Conservation (phyloP, 2,329 filamentous ascomycete species). For the Sclerotinia minor region DNA sequence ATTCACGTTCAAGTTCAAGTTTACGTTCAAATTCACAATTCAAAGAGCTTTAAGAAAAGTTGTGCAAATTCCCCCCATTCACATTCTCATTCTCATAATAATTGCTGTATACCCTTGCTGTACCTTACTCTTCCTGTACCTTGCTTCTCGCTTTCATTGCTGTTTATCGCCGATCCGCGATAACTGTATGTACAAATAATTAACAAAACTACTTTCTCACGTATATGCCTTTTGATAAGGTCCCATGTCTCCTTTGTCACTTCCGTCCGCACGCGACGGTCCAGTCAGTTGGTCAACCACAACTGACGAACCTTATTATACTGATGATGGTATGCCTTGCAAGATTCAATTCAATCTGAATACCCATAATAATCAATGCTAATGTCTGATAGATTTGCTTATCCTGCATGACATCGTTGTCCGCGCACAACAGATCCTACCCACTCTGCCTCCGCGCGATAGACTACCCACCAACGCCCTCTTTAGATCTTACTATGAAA, state of each 20-base stretch:
- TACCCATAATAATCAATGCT: slow-evolving; percentile 21
- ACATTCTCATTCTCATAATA: slow-evolving; percentile 3
- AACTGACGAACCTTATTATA: slow-evolving; percentile 51
- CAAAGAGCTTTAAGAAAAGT: slow-evolving; percentile 14
- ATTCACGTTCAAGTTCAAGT: too few species aligned
- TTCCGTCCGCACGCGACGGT: slow-evolving; percentile 28
- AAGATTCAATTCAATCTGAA: neutral
- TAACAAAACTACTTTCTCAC: slow-evolving; percentile 22
- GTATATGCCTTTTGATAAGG: slow-evolving; percentile 27
- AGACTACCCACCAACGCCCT: slow-evolving; percentile 73
- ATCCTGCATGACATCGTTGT: slow-evolving; percentile 75
- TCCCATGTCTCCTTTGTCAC: slow-evolving; percentile 49
- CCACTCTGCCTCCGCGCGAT: slow-evolving; percentile 58
- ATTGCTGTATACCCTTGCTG: slow-evolving; percentile 14
- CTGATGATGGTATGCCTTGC: slow-evolving; percentile 56
- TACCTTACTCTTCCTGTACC: slow-evolving; percentile 16
- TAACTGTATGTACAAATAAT: slow-evolving; percentile 37
- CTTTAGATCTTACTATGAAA: slow-evolving; percentile 76
- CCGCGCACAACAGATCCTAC: slow-evolving; percentile 65
- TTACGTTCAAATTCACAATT: neutral
- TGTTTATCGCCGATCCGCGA: slow-evolving; percentile 36
- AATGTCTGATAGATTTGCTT: slow-evolving; percentile 63
- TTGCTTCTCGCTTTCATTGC: slow-evolving; percentile 16
- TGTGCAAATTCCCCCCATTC: too few species aligned
- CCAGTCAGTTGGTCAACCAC: slow-evolving; percentile 22